Base-by-base conservation (phyloP, 306 rosid genomes). In the Fagus sylvatica region DNA sequence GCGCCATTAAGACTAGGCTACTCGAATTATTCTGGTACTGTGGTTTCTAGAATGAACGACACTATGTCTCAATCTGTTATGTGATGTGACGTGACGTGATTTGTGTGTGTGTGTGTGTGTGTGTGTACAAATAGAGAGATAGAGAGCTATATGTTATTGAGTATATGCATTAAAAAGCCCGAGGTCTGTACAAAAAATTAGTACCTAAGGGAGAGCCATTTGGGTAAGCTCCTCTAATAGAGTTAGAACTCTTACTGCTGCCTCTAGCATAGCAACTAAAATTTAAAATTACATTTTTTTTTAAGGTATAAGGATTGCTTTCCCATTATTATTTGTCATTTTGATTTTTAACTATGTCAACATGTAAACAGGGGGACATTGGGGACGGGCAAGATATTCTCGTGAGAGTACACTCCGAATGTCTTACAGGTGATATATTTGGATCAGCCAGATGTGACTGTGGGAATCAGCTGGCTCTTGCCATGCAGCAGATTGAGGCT, bases 401-500 rank as follows among this genome's bases (percentile, higher is more conserved):
- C 49, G 99, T 95, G 74, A 92, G 99, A 65, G 99, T 95, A 41
- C 99, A 95, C 84, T 93, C 99, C 0, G 99, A 95, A 75, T 95
- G 99, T 74, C 91, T 95, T 42, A 95, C 99, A 1, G 99, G 99
- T n/a, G 99, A 95, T 77, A 93, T 95, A 85, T 93, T 95, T 62
- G 97, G 99, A 70, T 93, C 99, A 16, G 96, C 97, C 49, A 88
- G 99, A 86, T 93, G 99, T 42, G 98, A 95, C 81, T 95, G 99
- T 59, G 99, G 99, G 55, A 88, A 82, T 73, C 99, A 95, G 82
- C 85, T 95, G 73, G 96, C 91, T 67, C 93, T 91, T 49, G 96
- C 98, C 32, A 93, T 95, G 99, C 87, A 87, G 72, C 98, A 93
- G 82, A 95, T 95, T 60, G 98, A 95, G 84, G 96, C 94, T n/a